These are phyloP conservation scores for Oryza meyeriana DNA, from an alignment of 176 grass and related monocot genomes.

Conservation along the genomic window DNA sequence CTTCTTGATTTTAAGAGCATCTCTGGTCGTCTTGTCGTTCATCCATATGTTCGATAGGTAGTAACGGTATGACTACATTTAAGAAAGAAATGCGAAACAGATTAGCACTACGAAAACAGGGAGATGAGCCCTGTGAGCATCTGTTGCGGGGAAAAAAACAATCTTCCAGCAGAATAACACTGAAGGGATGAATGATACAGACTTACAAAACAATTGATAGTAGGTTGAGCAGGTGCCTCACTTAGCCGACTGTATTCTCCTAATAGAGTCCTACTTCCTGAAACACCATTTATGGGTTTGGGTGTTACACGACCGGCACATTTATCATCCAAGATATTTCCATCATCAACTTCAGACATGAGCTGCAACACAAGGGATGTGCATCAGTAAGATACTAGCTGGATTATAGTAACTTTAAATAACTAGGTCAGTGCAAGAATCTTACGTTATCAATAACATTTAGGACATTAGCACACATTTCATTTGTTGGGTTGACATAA, in stretches of 20 bases:
- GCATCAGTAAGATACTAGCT: not conserved
- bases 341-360: not conserved
- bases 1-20: conserved; percentile 48
- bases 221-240: conserved; percentile 8
- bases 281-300: not conserved
- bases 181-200: not conserved
- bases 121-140: not conserved
- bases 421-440: not conserved
- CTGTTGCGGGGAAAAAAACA: not conserved
- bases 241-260: conserved; percentile 1
- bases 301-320: conserved; percentile 16
- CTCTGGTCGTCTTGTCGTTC: conserved; percentile 35
- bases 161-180: not conserved
- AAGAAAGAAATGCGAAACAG: not conserved
- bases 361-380: conserved; percentile 5
- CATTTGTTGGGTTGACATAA: conserved; percentile 5
- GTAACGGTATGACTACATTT: conserved; percentile 37
- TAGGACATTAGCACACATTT: conserved; percentile 27
- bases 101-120: not conserved
- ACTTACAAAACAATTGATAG: conserved; percentile 40
- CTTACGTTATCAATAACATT: conserved; percentile 13
- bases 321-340: conserved; percentile 24
- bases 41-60: conserved; percentile 45
- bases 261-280: conserved; percentile 2
- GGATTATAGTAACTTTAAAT: not conserved